Conservation (phyloP, 2,329 filamentous ascomycete species). For the Westerdykella aurantiaca region DNA sequence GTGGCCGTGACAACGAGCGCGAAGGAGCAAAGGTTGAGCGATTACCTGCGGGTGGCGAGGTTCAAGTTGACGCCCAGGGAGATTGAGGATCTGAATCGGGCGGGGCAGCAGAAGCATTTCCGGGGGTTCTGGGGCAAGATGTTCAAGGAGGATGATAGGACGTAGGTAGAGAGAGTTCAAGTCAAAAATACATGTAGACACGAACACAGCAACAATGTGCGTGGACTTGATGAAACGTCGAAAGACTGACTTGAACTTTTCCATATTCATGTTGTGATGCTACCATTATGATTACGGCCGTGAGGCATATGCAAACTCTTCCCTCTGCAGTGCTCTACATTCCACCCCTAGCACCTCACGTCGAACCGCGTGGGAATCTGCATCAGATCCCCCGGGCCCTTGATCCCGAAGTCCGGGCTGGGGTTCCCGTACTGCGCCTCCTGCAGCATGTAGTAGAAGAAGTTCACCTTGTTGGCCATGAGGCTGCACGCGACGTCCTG, state of each 20-base stretch:
- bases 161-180: conserved; percentile 26
- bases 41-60: conserved; percentile 51
- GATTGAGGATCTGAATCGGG: conserved; percentile 43
- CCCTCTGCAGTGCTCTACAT: too few relatives aligned
- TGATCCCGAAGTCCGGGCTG: conserved; percentile 65
- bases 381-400: conserved; percentile 43
- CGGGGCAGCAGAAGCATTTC: conserved; percentile 57
- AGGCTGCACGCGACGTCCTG: conserved; percentile 66
- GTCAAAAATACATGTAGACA: too few relatives aligned
- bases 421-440: conserved; percentile 56
- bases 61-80: conserved; percentile 57
- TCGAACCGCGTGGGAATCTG: conserved; percentile 30
- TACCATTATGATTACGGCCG: too few relatives aligned
- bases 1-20: conserved; percentile 56
- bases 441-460: conserved; percentile 71
- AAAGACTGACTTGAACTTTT: too few relatives aligned
- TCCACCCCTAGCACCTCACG: conserved; percentile 6
- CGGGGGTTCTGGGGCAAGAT: conserved; percentile 54
- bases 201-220: too few relatives aligned
- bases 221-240: too few relatives aligned
- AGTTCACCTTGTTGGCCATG: conserved; percentile 51
- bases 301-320: too few relatives aligned
- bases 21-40: conserved; percentile 55
- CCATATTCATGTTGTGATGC: too few relatives aligned
- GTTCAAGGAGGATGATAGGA: conserved; percentile 50